These are phyloP conservation scores for Bromus sterilis DNA, from an alignment of 176 grass and related monocot species.

Conservation along the genomic window DNA sequence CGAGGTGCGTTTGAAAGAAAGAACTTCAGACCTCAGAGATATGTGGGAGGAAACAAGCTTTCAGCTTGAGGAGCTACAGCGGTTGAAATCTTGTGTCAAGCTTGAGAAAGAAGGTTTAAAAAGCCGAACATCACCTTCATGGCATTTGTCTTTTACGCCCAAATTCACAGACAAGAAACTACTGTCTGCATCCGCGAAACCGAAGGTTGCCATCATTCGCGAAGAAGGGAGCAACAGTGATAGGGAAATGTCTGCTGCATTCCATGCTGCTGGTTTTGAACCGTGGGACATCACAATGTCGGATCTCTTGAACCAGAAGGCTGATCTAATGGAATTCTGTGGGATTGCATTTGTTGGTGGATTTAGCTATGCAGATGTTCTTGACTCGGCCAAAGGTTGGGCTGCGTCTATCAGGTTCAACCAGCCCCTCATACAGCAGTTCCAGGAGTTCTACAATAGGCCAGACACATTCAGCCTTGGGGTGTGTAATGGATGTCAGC, in stretches of 20 bases:
- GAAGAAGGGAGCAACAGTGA: conserved; percentile 98
- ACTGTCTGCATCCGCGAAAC: conserved; percentile 49
- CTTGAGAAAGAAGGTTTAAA: conserved; percentile 89
- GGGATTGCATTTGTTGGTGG: conserved; percentile 93
- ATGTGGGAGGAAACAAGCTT: conserved; percentile 94
- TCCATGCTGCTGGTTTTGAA: conserved; percentile 80
- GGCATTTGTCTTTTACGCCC: conserved; percentile 68
- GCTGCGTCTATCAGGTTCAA: conserved; percentile 91
- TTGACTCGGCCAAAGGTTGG: conserved; percentile 92
- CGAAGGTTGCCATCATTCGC: conserved; percentile 85
- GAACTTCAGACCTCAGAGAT: conserved; percentile 65
- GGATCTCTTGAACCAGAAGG: conserved; percentile 45
- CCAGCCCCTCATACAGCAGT: conserved; percentile 63
- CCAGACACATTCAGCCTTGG: conserved; percentile 88
- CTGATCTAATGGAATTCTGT: conserved; percentile 45
- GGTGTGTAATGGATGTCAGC: conserved; percentile 90
- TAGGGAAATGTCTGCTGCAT: conserved; percentile 86
- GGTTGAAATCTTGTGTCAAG: conserved; percentile 66
- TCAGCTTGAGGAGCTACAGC: conserved; percentile 73
- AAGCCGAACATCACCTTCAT: conserved; percentile 43
- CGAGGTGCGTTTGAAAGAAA: conserved; percentile 55
- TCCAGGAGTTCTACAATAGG: conserved; percentile 76
- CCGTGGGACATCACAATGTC: conserved; percentile 90
- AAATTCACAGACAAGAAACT: conserved; percentile 56
- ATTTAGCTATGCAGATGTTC: conserved; percentile 87